Conservation (phyloP, 805 yeast species). For the Groenewaldozyma salmanticensis region DNA sequence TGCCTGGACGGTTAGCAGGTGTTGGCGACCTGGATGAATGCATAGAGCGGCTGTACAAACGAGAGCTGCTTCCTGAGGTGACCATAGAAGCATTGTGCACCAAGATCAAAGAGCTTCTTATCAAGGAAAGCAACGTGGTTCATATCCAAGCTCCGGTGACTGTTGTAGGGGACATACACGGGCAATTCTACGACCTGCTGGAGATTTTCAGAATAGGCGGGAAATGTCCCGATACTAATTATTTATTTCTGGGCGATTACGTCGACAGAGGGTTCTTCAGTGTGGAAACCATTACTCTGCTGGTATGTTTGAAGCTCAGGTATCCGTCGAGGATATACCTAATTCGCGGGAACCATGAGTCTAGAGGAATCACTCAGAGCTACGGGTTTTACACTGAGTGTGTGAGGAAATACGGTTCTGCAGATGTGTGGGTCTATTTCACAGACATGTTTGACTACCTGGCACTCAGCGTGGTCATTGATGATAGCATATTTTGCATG, state of each 20-base stretch:
- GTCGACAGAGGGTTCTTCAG: conserved; percentile 94
- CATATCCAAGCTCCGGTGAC: conserved; percentile 81
- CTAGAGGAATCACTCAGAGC: conserved; percentile 92
- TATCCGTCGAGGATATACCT: conserved; percentile 78
- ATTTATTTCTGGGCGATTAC: conserved; percentile 87
- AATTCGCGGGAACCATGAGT: conserved; percentile 92
- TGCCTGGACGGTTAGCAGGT: conserved; percentile 16
- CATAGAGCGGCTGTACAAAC: conserved; percentile 52
- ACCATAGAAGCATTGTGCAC: conserved; percentile 66
- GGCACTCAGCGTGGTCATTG: conserved; percentile 82
- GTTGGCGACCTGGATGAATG: conserved; percentile 60
- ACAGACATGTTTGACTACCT: conserved; percentile 91
- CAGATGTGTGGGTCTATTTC: conserved; percentile 75
- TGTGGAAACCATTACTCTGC: conserved; percentile 80
- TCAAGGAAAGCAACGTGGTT: conserved; percentile 79
- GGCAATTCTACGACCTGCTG: conserved; percentile 87
- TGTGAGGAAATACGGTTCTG: conserved; percentile 73
- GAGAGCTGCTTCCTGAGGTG: conserved; percentile 60
- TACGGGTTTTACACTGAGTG: conserved; percentile 97
- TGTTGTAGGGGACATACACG: conserved; percentile 96
- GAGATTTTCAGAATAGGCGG: conserved; percentile 95
- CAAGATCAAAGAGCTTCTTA: conserved; percentile 70
- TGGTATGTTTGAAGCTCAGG: conserved; percentile 74
- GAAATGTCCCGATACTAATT: conserved; percentile 84
- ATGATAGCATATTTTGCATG: conserved; percentile 82